Evolutionary conservation across 441 rosid species (phyloP).

Genomic region (Cnidoscolus chayamansa): DNA sequence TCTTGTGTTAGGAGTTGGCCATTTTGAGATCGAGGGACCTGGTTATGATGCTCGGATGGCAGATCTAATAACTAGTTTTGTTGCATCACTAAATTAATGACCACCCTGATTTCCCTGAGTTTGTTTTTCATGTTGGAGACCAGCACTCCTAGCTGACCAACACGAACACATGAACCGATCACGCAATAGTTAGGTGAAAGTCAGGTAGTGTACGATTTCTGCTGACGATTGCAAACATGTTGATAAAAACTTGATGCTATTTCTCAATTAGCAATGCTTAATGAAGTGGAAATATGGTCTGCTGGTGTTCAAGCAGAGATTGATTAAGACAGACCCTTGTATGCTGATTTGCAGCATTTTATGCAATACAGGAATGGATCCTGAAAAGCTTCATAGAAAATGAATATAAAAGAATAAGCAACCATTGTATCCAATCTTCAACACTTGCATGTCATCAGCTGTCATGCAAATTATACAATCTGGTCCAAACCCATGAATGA

Average conservation of each 20-base stretch:
- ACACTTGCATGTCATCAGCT: slow-evolving; percentile 12
- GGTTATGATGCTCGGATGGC: slow-evolving; percentile 66
- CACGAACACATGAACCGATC: neutral
- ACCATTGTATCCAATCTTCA: neutral
- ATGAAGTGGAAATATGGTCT: neutral
- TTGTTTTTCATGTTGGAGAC: neutral
- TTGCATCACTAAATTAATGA: slow-evolving; percentile 31
- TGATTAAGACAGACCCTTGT: no score
- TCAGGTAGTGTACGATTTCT: neutral
- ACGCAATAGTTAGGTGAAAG: neutral
- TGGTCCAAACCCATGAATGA: neutral
- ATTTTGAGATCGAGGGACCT: slow-evolving; percentile 86
- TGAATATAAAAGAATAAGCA: neutral
- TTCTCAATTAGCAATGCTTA: neutral
- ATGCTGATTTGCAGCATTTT: neutral
- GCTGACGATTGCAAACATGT: neutral
- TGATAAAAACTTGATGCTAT: neutral
- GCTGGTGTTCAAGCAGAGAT: no score
- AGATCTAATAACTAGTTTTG: slow-evolving; percentile 44
- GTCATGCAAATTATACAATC: slow-evolving; percentile 1
- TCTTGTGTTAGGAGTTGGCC: slow-evolving; percentile 68
- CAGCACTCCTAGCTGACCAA: neutral
- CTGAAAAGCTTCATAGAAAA: neutral
- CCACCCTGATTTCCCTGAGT: neutral
- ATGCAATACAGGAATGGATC: neutral